Base-by-base conservation (phyloP, 1,139 yeast genomes). In the Suhomyces yuchorum region DNA sequence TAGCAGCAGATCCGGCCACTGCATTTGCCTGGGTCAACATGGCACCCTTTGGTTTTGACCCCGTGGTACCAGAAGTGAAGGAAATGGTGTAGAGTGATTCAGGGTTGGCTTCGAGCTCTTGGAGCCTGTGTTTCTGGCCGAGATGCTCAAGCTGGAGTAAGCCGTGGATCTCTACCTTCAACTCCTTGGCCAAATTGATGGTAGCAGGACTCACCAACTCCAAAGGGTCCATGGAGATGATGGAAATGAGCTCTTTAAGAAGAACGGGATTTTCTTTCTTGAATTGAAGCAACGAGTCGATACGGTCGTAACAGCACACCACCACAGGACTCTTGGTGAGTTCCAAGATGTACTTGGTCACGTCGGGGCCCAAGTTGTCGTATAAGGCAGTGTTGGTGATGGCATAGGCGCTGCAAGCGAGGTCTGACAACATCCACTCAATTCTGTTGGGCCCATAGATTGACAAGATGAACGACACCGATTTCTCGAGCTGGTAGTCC, bases 21-120 rank as follows among this genome's bases (percentile, higher is more conserved):
- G 68, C 67, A 40, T 61, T 62, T n/a, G 51, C 50, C 15, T 73
- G 76, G 6, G 68, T 56, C 37, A 73, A 59, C 50, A 67, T 54
- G 4, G 71, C 77, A 2, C 78, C 78, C 54, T 72, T 73, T 9
- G 78, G 76, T 37, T 63, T 61, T 6, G 72, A 54, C 2, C 78
- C 78, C 6, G 77, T 71, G 8, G 78, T 73, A 17, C 78, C 78
- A 2, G 75, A 70, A 18, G 77, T 73, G 49, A 71, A 73, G 37
- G 75, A 70, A 41, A 73, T 68, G 32, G 78, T 70, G 51, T 62
- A 73, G 26, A 70, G 49, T 1, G 73, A 59, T 8, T 64, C 62
- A 2, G 67, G 62, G 4, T 42, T 54, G 14, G 77, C 75, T 4
- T 67, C 60, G 30, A 65, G 54, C 47, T 59, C 61, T 1, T 41